A percentile compares a stretch with the other conserved stretches of the same genome.
These are phyloP conservation scores for Tetratostichococcus sp. DNA, from an alignment of 139 green algal species.

Conservation along the genomic window DNA sequence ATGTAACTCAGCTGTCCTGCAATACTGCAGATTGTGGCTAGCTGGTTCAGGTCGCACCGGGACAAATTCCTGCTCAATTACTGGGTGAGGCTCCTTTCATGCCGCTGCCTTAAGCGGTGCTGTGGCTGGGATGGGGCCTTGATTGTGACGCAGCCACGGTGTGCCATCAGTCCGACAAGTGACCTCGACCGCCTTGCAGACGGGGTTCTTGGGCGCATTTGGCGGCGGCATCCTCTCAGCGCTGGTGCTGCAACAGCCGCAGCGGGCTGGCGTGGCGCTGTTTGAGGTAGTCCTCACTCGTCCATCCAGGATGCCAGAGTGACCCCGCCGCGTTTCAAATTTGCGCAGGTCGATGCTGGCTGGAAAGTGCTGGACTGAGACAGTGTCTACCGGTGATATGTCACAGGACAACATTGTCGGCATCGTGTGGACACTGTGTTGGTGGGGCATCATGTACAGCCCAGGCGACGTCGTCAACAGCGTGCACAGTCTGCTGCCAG, in stretches of 20 bases:
- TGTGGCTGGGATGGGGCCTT: too few relatives aligned
- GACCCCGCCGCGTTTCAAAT: too few relatives aligned
- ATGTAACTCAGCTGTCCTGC: too few relatives aligned
- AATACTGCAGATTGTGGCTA: conserved; percentile 6
- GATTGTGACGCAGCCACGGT: too few relatives aligned
- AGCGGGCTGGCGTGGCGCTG: conserved; percentile 23
- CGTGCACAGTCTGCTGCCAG: conserved; percentile 14
- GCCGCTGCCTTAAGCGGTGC: too few relatives aligned
- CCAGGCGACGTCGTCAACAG: conserved; percentile 13
- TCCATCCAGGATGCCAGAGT: conserved; percentile 6
- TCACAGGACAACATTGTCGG: conserved; percentile 26
- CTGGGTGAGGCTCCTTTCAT: conserved; percentile 9
- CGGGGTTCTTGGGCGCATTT: conserved; percentile 34
- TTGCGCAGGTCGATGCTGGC: too few relatives aligned
- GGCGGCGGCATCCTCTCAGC: conserved; percentile 37
- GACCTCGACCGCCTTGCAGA: conserved; percentile 5
- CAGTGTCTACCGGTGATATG: too few relatives aligned
- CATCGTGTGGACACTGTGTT: conserved; percentile 19
- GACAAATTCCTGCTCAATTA: conserved; percentile 22
- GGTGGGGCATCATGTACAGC: conserved; percentile 42
- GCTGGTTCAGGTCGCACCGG: conserved; percentile 6
- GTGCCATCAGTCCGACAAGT: too few relatives aligned
- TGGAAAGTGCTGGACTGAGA: too few relatives aligned
- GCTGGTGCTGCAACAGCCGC: conserved; percentile 36
- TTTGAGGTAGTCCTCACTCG: conserved; percentile 32